Evolutionary conservation across 164 flowering plant species (phyloP).

Genomic region (Echeveria elegans): DNA sequence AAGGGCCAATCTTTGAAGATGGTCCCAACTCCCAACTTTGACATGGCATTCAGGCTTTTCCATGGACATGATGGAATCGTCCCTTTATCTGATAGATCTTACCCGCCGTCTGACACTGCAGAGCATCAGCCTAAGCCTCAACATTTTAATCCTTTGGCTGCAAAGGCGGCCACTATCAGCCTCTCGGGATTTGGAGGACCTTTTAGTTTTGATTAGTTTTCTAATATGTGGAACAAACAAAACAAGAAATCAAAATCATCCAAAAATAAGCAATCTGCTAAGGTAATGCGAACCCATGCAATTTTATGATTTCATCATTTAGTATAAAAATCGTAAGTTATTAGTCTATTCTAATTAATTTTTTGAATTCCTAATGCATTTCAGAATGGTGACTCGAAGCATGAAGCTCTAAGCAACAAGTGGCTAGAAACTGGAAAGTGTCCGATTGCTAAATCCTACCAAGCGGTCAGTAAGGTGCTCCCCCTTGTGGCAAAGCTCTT

Average conservation of each 20-base stretch:
- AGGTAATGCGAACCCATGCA: conserved; percentile 28
- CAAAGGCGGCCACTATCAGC: conserved; percentile 92
- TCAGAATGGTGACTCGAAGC: conserved; percentile 60
- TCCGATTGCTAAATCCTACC: conserved; percentile 91
- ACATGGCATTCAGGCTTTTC: conserved; percentile 82
- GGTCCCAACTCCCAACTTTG: conserved; percentile 91
- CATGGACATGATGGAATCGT: conserved; percentile 95
- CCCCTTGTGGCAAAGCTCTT: conserved; percentile 82
- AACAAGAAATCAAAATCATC: conserved; percentile 44
- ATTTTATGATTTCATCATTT: neutral
- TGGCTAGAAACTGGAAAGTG: conserved; percentile 90
- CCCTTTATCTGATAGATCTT: conserved; percentile 71
- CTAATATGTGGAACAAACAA: conserved; percentile 57
- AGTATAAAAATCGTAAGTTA: neutral
- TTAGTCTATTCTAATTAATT: neutral
- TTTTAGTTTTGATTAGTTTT: conserved; percentile 70
- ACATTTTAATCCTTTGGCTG: conserved; percentile 87
- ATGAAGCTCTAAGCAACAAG: conserved; percentile 84
- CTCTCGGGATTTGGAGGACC: conserved; percentile 94
- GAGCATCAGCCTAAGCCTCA: conserved; percentile 29
- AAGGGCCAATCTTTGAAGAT: conserved; percentile 95
- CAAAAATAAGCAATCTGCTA: conserved; percentile 47
- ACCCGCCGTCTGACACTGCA: conserved; percentile 21
- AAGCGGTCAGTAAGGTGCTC: conserved; percentile 71
- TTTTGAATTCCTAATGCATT: neutral